Percentiles rank a stretch among this genome's conserved stretches.
Evolutionary conservation across 192 early-diverging fungal genomes (phyloP).

Genomic region (Cetraspora pellucida): DNA sequence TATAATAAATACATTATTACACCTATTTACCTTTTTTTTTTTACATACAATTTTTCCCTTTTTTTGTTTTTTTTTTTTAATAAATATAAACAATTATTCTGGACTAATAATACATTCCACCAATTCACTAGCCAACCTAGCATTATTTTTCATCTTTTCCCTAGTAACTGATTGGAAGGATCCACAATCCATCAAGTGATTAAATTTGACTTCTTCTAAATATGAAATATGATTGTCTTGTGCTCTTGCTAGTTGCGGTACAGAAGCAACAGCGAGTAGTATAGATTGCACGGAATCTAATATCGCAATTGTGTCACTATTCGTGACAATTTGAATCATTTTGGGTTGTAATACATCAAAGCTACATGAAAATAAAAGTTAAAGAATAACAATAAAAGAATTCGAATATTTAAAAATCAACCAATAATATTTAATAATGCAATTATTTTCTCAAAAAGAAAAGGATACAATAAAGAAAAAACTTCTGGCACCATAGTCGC

Average conservation of each 20-base stretch:
- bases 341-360: slow-evolving; percentile 68
- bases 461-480: slow-evolving; percentile 63
- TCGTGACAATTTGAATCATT: slow-evolving; percentile 70
- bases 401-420: not conserved
- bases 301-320: slow-evolving; percentile 62
- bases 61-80: too few relatives aligned
- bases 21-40: too few relatives aligned
- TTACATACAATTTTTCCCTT: too few relatives aligned
- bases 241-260: not conserved
- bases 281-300: slow-evolving; percentile 72
- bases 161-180: slow-evolving; percentile 50
- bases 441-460: not conserved
- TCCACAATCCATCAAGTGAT: slow-evolving; percentile 49
- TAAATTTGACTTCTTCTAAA: slow-evolving; percentile 56
- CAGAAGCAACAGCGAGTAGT: slow-evolving; percentile 61
- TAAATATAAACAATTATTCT: too few relatives aligned
- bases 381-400: not conserved
- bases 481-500: slow-evolving; percentile 70
- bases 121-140: slow-evolving; percentile 53
- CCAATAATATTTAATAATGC: too few relatives aligned
- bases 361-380: not conserved
- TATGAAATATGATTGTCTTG: slow-evolving; percentile 46
- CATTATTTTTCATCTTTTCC: slow-evolving; percentile 37
- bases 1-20: too few relatives aligned
- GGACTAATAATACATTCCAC: slow-evolving; percentile 50